A percentile compares a stretch with the other conserved stretches of the same genome.
These are phyloP conservation scores for Funneliformis caledonium DNA, from an alignment of 371 early-diverging fungal species.

Conservation along the genomic window DNA sequence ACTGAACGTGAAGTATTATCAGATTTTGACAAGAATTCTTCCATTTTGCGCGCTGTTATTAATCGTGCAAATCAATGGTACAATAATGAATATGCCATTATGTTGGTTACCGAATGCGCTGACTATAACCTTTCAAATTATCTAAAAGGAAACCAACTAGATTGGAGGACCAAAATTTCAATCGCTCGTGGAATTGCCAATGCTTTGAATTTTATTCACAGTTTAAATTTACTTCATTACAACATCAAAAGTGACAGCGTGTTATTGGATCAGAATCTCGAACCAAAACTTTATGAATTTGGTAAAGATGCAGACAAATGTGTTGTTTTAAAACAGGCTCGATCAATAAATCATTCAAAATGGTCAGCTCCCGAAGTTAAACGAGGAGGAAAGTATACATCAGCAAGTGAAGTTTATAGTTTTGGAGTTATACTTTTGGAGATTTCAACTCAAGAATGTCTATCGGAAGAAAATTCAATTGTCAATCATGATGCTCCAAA, in stretches of 20 bases:
- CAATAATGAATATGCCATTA: no score
- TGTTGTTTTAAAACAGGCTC: neutral
- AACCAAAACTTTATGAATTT: slow-evolving; percentile 11
- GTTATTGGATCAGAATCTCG: neutral
- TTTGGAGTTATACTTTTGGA: slow-evolving; percentile 15
- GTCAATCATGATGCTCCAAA: neutral
- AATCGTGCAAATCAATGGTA: neutral
- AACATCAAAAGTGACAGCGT: neutral
- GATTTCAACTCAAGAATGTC: neutral
- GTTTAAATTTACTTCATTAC: slow-evolving; percentile 1
- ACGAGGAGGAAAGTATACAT: neutral
- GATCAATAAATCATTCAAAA: neutral
- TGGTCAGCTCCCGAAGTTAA: slow-evolving; percentile 3
- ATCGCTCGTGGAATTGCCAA: slow-evolving; percentile 21
- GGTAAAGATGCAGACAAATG: neutral
- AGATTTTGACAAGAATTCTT: no score
- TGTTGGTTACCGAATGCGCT: neutral
- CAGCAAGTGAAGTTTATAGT: slow-evolving; percentile 19
- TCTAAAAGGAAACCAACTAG: neutral
- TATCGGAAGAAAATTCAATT: neutral
- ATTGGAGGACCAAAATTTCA: neutral
- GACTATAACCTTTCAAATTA: neutral
- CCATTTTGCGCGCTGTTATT: neutral
- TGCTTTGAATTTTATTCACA: slow-evolving; percentile 1
- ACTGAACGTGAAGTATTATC: neutral